A percentile compares a stretch with the other conserved stretches of the same genome.
Evolutionary conservation across 371 early-diverging fungal species (phyloP).

Genomic region (Basidiobolus meristosporus): DNA sequence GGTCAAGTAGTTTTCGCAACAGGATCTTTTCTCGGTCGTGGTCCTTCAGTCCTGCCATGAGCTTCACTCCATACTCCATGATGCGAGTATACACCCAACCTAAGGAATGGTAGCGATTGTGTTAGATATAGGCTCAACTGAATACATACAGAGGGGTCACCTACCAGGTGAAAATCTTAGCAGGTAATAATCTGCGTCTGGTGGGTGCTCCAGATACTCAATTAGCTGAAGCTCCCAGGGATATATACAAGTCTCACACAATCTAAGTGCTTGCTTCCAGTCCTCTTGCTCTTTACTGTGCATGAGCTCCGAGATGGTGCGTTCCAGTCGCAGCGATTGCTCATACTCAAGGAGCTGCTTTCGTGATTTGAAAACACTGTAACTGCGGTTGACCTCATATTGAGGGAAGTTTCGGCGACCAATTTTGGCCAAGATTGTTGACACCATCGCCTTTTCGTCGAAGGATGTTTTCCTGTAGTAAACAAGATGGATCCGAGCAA

Average conservation of each 20-base stretch:
- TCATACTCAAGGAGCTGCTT: slow-evolving; percentile 31
- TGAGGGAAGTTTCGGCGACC: slow-evolving; percentile 25
- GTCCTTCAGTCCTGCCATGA: slow-evolving; percentile 32
- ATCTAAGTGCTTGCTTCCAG: slow-evolving; percentile 8
- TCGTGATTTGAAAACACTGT: slow-evolving; percentile 21
- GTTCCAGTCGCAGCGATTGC: slow-evolving; percentile 16
- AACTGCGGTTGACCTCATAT: slow-evolving; percentile 23
- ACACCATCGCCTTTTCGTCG: too few relatives aligned
- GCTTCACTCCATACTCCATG: slow-evolving; percentile 23
- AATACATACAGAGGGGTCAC: neutral
- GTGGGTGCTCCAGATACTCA: slow-evolving; percentile 4
- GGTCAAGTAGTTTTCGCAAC: slow-evolving; percentile 30
- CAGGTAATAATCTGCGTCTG: slow-evolving; percentile 12
- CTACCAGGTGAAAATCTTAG: slow-evolving; percentile 29
- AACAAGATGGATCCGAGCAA: too few relatives aligned
- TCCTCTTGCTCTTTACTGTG: slow-evolving; percentile 6
- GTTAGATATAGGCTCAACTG: neutral
- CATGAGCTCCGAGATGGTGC: slow-evolving; percentile 10
- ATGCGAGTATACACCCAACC: slow-evolving; percentile 45
- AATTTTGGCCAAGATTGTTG: too few relatives aligned
- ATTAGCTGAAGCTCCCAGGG: slow-evolving; percentile 7
- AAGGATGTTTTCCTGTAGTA: too few relatives aligned
- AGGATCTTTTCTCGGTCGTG: slow-evolving; percentile 30
- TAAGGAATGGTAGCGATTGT: slow-evolving; percentile 5
- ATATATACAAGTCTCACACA: slow-evolving; percentile 13